Base-by-base conservation (phyloP, 306 rosid genomes). In the Herpetospermum pedunculosum region DNA sequence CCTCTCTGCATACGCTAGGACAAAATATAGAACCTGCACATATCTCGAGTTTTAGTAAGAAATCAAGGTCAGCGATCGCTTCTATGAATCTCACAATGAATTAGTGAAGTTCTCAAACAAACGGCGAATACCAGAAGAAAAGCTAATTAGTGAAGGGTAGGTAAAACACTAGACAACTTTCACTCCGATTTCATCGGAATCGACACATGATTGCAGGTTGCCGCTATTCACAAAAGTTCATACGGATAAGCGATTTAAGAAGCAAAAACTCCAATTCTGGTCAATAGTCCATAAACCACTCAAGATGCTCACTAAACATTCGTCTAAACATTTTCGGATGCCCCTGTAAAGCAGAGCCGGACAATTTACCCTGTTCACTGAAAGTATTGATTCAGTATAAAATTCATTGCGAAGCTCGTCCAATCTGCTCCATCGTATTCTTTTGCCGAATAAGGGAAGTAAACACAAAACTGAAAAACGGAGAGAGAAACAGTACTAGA, bases 21-120 rank as follows among this genome's bases (percentile, higher is more conserved):
- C 63, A 84, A 82, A 63, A 72, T 77, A 38, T 50, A 80, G 77
- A 43, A 85, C 77, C 99, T 94, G 96, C 87, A 81, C 75, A 68
- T 68, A 44, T 29, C 19, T 40, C 15, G 10, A 7, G 58, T 76
- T 76, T 84, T 53, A 82, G 74, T 53, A 34, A 25, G 54, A 41
- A 76, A 26, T 35, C 8, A 77, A 19, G 54, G 73, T 28, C 32
- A 58, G 64, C 5, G 28, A 9, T 30, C 37, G 53, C 41, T 26
- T 13, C 55, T 5, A 67, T 30, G 13, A 40, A 53, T 34, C 21
- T 19, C 59, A 16, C 32, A 14, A 6, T 19, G 37, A 73, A n/a
- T n/a, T n/a, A 54, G 12, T 16, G 28, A 47, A 68, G 32, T 43
- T 30, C 29, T 70, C 38, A 43, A 6, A 55, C 30, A 37, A 40